These are phyloP conservation scores for Pichia pseudocactophila DNA, from an alignment of 805 yeast species.

Conservation along the genomic window DNA sequence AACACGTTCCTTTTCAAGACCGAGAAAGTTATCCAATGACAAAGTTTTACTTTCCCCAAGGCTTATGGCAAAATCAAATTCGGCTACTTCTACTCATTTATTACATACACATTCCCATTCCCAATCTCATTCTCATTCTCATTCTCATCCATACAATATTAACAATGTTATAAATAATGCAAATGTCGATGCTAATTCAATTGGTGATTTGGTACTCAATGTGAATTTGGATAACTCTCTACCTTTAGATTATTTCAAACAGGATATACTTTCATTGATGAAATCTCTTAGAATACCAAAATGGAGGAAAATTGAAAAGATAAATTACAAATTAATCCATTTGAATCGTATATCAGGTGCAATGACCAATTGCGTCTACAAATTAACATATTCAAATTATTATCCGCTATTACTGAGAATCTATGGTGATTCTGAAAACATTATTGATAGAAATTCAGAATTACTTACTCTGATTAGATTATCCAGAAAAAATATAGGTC, in stretches of 20 bases:
- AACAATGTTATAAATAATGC: no score
- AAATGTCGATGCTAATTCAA: not conserved
- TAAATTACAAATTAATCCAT: slow-evolving; percentile 35
- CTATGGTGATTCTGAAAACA: slow-evolving; percentile 80
- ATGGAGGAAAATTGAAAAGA: slow-evolving; percentile 56
- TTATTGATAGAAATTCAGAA: slow-evolving; percentile 82
- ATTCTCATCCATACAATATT: not conserved
- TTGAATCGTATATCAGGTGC: slow-evolving; percentile 82
- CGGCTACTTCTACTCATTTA: no score
- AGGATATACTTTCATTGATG: slow-evolving; percentile 60
- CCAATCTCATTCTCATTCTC: not conserved
- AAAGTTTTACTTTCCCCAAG: not conserved
- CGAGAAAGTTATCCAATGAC: slow-evolving; percentile 1
- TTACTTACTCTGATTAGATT: slow-evolving; percentile 63
- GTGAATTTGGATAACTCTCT: slow-evolving; percentile 64
- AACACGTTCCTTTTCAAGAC: not conserved
- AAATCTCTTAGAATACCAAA: slow-evolving; percentile 60
- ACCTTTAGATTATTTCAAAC: slow-evolving; percentile 78
- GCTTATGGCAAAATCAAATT: not conserved
- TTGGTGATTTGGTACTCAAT: slow-evolving; percentile 28
- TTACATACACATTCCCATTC: no score
- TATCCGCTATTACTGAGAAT: slow-evolving; percentile 69
- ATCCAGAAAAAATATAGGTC: slow-evolving; percentile 76
- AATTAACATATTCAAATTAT: slow-evolving; percentile 36
- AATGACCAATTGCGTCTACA: slow-evolving; percentile 81